phyloP scores from a whole-genome alignment of 2,329 filamentous ascomycete genomes.

The Passalora sequoiae region DNA sequence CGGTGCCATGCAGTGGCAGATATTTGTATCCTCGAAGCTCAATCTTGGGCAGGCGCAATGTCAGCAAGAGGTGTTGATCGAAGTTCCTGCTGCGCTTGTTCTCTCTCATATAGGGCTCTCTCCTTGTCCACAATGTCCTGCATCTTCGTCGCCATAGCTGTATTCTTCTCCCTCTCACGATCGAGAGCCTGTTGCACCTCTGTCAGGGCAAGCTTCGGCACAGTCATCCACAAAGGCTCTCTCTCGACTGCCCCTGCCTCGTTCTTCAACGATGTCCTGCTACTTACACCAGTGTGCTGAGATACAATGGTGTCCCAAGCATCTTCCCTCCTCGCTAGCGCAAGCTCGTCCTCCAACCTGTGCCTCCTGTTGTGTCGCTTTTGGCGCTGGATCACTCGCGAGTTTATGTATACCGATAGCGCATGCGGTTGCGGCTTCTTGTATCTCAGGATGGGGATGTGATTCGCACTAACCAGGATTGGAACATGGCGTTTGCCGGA shows the following conservation, averaged over 20 bases:
- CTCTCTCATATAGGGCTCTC: constrained; percentile 39
- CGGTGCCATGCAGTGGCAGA: neutral
- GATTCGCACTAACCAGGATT: constrained; percentile 50
- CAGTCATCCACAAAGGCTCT: constrained; percentile 33
- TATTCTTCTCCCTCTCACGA: constrained; percentile 30
- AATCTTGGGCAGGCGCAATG: too few species aligned
- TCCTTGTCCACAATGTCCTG: constrained; percentile 46
- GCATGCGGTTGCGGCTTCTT: constrained; percentile 58
- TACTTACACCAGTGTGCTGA: constrained; percentile 12
- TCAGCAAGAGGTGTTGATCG: too few species aligned
- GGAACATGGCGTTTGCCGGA: constrained; percentile 56
- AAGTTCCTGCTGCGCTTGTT: too few species aligned
- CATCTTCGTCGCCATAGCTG: constrained; percentile 39
- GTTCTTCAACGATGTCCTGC: constrained; percentile 4
- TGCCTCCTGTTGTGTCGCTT: constrained; percentile 38
- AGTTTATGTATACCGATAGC: constrained; percentile 55
- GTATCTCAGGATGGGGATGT: constrained; percentile 61
- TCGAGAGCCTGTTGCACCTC: constrained; percentile 22
- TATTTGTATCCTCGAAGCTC: neutral
- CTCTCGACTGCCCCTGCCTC: constrained; percentile 12
- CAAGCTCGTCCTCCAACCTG: constrained; percentile 40
- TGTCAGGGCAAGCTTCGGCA: constrained; percentile 36
- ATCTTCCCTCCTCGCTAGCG: constrained; percentile 43
- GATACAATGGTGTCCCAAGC: constrained; percentile 43
- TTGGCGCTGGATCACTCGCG: constrained; percentile 47